These are phyloP conservation scores for Fusarium sororula DNA, from an alignment of 2,329 filamentous ascomycete species.

Conservation along the genomic window DNA sequence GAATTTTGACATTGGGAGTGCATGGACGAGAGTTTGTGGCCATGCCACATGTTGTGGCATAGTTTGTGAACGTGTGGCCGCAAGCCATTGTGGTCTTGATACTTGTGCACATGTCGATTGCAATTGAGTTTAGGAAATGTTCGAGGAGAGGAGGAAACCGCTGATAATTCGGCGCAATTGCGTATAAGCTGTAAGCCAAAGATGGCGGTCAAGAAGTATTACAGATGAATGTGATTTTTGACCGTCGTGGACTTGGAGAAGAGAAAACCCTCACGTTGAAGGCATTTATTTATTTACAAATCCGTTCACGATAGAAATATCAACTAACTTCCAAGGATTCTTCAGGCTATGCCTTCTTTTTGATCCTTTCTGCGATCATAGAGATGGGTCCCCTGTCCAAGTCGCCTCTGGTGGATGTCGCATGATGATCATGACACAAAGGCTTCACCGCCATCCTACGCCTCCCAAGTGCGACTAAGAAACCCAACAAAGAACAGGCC, in stretches of 20 bases:
- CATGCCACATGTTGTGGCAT: conserved; percentile 10
- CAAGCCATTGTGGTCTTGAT: conserved; percentile 43
- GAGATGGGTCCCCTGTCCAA: conserved; percentile 31
- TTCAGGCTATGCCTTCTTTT: conserved; percentile 13
- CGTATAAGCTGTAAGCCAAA: background rate
- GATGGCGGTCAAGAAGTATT: background rate
- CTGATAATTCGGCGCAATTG: background rate
- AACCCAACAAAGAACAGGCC: background rate
- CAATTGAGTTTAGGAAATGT: conserved; percentile 1
- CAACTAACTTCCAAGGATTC: conserved; percentile 9
- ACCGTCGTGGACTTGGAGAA: background rate
- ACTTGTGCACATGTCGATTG: conserved; percentile 35
- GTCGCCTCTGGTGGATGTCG: conserved; percentile 25
- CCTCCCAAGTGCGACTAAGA: conserved; percentile 12
- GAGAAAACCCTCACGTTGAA: conserved; percentile 11
- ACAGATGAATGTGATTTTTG: background rate
- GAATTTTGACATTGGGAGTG: conserved; percentile 17
- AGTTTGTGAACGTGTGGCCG: conserved; percentile 36
- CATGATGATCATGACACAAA: conserved; percentile 33
- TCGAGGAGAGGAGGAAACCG: background rate
- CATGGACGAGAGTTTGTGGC: conserved; percentile 8
- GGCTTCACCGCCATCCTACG: conserved; percentile 34
- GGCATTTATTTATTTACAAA: background rate
- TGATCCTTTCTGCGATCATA: background rate
- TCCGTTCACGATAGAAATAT: background rate